These are phyloP conservation scores for Sclerotinia minor DNA, from an alignment of 2,329 filamentous ascomycete genomes.

Conservation along the genomic window DNA sequence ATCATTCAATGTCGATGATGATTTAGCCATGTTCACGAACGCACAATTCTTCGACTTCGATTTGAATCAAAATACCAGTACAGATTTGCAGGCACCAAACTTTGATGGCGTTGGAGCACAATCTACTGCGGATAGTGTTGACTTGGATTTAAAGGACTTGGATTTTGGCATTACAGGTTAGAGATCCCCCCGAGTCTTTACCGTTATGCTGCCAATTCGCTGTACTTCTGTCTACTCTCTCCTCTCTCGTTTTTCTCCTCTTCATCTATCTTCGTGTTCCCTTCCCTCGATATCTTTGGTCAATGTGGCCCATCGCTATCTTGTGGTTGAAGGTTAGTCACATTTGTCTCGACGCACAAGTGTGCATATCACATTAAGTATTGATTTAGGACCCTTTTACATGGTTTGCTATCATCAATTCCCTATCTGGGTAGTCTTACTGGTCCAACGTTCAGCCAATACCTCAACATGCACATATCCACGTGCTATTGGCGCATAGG, in stretches of 20 bases:
- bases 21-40: constrained; percentile 79
- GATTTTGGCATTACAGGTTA: constrained; percentile 28
- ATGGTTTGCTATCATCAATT: constrained; percentile 11
- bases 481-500: constrained; percentile 18
- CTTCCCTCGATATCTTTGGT: neutral
- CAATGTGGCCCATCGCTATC: neutral
- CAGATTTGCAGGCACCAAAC: constrained; percentile 50
- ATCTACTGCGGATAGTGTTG: constrained; percentile 25
- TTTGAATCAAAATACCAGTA: constrained; percentile 58
- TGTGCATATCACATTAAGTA: constrained; percentile 12
- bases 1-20: constrained; percentile 65
- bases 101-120: constrained; percentile 28
- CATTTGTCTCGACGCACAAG: constrained; percentile 5
- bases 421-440: constrained; percentile 10
- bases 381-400: constrained; percentile 12
- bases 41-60: constrained; percentile 81
- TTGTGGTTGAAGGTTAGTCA: neutral
- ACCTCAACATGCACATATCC: constrained; percentile 5
- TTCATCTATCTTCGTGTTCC: neutral
- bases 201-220: neutral
- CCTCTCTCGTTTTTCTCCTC: neutral
- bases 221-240: neutral
- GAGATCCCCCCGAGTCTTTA: constrained; percentile 6
- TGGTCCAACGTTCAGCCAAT: neutral
- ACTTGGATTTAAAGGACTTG: constrained; percentile 30